Percentiles rank a stretch among this genome's conserved stretches.
Evolutionary conservation across 2,329 filamentous ascomycete genomes (phyloP).

Genomic region (Conoideocrella luteorostrata): DNA sequence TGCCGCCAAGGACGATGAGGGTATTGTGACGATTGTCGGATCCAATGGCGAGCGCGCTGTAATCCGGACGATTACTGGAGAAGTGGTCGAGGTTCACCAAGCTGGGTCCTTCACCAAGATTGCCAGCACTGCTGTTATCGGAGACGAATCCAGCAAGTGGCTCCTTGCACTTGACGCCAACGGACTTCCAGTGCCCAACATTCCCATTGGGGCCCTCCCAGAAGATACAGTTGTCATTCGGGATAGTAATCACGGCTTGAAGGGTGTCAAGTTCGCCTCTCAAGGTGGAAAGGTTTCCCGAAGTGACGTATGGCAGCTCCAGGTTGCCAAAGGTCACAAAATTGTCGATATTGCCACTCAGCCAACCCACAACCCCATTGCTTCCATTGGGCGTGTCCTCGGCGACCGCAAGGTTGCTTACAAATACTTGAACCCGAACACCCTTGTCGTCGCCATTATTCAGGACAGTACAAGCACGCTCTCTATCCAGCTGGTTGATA

Average conservation of each 20-base stretch:
- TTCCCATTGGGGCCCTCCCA: conserved; percentile 40
- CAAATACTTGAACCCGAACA: conserved; percentile 92
- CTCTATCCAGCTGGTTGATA: conserved; percentile 75
- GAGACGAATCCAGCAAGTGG: conserved; percentile 45
- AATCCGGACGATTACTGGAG: conserved; percentile 48
- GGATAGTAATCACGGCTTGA: conserved; percentile 41
- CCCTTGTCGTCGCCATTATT: conserved; percentile 66
- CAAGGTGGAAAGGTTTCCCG: conserved; percentile 35
- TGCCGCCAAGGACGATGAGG: conserved; percentile 49
- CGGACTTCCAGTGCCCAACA: conserved; percentile 38
- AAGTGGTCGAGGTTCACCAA: conserved; percentile 21
- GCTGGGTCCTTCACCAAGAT: conserved; percentile 4
- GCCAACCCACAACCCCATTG: conserved; percentile 75
- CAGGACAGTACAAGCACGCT: conserved; percentile 53
- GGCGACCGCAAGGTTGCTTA: conserved; percentile 91
- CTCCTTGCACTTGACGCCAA: conserved; percentile 46
- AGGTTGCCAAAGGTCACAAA: conserved; percentile 57
- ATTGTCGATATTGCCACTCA: conserved; percentile 63
- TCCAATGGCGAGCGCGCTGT: conserved; percentile 56
- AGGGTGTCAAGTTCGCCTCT: conserved; percentile 47
- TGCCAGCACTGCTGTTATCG: conserved; percentile 43
- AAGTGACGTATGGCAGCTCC: conserved; percentile 65
- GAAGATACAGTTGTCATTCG: conserved; percentile 50
- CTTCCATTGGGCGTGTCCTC: conserved; percentile 90
- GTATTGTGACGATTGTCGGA: conserved; percentile 52